A percentile compares a stretch with the other conserved stretches of the same genome.
Conservation (phyloP, 805 yeast genomes). For the Wickerhamomyces alni region DNA sequence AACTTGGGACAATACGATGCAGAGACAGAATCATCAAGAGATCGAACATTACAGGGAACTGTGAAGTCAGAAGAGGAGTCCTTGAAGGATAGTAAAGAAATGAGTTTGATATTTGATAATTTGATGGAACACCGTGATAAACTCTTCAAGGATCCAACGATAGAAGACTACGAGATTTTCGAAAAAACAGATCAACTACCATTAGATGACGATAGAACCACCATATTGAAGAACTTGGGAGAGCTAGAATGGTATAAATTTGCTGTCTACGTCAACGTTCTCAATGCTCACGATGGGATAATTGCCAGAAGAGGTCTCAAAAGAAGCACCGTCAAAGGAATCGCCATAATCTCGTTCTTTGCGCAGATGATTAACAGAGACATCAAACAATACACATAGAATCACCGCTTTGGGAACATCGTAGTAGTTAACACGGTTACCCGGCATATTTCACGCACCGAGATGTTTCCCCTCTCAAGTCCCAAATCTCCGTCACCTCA, state of each 20-base stretch:
- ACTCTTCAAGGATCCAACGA: constrained; percentile 8
- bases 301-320: constrained; percentile 67
- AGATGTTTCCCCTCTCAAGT: no score
- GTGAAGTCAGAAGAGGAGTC: no score
- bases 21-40: constrained; percentile 13
- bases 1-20: constrained; percentile 17
- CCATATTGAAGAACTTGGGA: constrained; percentile 52
- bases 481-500: no score
- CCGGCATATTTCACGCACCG: no score
- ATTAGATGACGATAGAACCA: constrained; percentile 30
- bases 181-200: constrained; percentile 22
- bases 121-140: neutral
- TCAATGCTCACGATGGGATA: constrained; percentile 84
- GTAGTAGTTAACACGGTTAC: no score
- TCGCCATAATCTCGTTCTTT: constrained; percentile 48
- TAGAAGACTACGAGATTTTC: constrained; percentile 15
- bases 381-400: constrained; percentile 6
- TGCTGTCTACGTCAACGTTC: constrained; percentile 61
- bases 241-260: constrained; percentile 69
- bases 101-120: neutral
- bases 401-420: no score
- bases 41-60: neutral
- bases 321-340: constrained; percentile 42
- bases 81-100: neutral
- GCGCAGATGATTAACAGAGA: constrained; percentile 21